Base-by-base conservation (phyloP, 352 stramenopile genomes). In the Phytophthora idaei region DNA sequence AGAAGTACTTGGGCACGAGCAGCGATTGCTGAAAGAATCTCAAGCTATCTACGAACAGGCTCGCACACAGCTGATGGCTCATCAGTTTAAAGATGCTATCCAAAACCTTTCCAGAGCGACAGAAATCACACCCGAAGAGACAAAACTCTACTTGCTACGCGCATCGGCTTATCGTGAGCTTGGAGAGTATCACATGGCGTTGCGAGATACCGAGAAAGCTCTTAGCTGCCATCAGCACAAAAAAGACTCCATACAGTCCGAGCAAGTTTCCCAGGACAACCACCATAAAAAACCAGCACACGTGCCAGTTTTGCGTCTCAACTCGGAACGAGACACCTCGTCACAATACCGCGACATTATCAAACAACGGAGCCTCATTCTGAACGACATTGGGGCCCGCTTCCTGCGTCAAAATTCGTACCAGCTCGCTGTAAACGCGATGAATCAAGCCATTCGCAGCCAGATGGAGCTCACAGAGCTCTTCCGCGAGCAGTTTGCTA, bases 391-490 rank as follows among this genome's bases (percentile, higher is more conserved):
- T 1, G 83, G 81, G 21, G 74, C 82, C 25, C 70, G 73, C 5
- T 90, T 90, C 46, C 31, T 93, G 25, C 55, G 37, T 5, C 66
- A 83, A 36, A 78, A 87, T n/a, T 80, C 76, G 5, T 93, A 75
- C 39, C 81, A 96, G 10, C 70, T 92, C 7, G 83, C 83, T 39
- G 75, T 93, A 31, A 94, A 92, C 41, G 80, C 83, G 31, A 89
- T 93, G 74, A 94, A 94, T 58, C 79, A 92, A 59, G 82, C 85
- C 21, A 91, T 94, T 31, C 78, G 76, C 25, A 69, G 79, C 9
- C 80, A 93, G 28, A 60, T 69, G 17, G 76, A 89, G 47, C 61
- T 92, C 3, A 41, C 66, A 2, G 64, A 82, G 28, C 73, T 73
- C n/a, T 87, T 84, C 36, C 65, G 70, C 8, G 83, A 87, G 21